These are phyloP conservation scores for Xylariaceae sp. DNA, from an alignment of 2,329 filamentous ascomycete genomes.

Conservation along the genomic window DNA sequence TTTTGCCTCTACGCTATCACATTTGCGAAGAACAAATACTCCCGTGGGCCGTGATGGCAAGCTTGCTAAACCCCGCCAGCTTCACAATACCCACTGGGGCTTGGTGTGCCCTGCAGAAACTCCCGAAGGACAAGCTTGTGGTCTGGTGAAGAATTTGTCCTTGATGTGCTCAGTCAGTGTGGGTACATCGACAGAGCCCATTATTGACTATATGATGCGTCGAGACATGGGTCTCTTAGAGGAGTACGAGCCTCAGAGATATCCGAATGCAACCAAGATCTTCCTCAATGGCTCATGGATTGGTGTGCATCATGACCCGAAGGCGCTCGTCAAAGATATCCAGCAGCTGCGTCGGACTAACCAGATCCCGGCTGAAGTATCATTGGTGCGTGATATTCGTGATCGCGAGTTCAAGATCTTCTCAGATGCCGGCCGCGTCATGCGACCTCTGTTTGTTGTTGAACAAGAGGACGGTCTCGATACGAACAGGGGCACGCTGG, in stretches of 20 bases:
- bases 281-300: slow-evolving; percentile 99
- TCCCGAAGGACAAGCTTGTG: slow-evolving; percentile 96
- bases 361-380: slow-evolving; percentile 87
- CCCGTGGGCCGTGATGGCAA: slow-evolving; percentile 97
- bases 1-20: slow-evolving; percentile 91
- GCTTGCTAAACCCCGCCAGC: slow-evolving; percentile 92
- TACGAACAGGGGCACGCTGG: slow-evolving; percentile 64
- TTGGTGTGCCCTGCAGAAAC: slow-evolving; percentile 96
- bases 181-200: slow-evolving; percentile 82
- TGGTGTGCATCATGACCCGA: slow-evolving; percentile 85
- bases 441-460: slow-evolving; percentile 88
- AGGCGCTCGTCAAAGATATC: slow-evolving; percentile 76
- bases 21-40: slow-evolving; percentile 95
- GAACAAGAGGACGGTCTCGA: slow-evolving; percentile 80
- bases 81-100: slow-evolving; percentile 99
- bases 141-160: slow-evolving; percentile 94
- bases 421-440: slow-evolving; percentile 92
- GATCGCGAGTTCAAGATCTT: slow-evolving; percentile 98
- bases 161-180: slow-evolving; percentile 99
- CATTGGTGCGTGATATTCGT: slow-evolving; percentile 90
- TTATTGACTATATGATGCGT: slow-evolving; percentile 93
- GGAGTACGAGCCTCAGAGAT: slow-evolving; percentile 82
- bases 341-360: slow-evolving; percentile 74
- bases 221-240: slow-evolving; percentile 95
- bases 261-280: slow-evolving; percentile 92